These are phyloP conservation scores for Trapa incisa DNA, from an alignment of 345 rosid species.

Conservation along the genomic window DNA sequence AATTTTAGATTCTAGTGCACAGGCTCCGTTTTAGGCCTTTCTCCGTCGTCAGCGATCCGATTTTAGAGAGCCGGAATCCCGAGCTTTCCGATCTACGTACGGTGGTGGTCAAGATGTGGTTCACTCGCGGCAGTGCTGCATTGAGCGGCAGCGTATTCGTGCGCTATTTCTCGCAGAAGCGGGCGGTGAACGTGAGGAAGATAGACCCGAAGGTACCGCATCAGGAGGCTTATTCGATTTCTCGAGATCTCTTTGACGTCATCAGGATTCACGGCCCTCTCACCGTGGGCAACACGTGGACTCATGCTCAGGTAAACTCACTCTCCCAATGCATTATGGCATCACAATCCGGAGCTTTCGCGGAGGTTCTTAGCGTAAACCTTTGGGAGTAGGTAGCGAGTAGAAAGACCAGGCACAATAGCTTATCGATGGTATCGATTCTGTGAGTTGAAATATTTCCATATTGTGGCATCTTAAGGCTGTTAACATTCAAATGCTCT, in stretches of 20 bases:
- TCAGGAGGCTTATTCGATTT: conserved; percentile 67
- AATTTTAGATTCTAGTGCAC: background rate
- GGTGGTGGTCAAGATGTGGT: conserved; percentile 13
- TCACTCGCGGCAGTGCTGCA: conserved; percentile 6
- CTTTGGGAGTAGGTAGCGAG: background rate
- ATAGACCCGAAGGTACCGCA: conserved; percentile 85
- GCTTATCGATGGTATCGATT: background rate
- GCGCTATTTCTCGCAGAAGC: conserved; percentile 55
- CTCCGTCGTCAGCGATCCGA: background rate
- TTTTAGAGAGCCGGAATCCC: background rate
- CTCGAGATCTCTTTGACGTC: conserved; percentile 51
- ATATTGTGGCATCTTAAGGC: background rate
- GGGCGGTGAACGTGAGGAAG: conserved; percentile 75
- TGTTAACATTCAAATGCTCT: background rate
- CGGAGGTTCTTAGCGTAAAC: background rate
- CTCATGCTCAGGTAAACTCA: conserved; percentile 46
- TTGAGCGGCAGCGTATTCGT: conserved; percentile 11
- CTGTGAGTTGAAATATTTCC: background rate
- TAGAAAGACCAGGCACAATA: background rate
- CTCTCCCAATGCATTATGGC: background rate
- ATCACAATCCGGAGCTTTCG: background rate
- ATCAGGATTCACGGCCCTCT: conserved; percentile 68
- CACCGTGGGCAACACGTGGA: conserved; percentile 67
- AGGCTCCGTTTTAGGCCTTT: background rate
- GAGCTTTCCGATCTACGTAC: background rate